Percentiles rank a stretch among this genome's conserved stretches.
Evolutionary conservation across 2,329 filamentous ascomycete species (phyloP).

Genomic region (Fulvia fulva): DNA sequence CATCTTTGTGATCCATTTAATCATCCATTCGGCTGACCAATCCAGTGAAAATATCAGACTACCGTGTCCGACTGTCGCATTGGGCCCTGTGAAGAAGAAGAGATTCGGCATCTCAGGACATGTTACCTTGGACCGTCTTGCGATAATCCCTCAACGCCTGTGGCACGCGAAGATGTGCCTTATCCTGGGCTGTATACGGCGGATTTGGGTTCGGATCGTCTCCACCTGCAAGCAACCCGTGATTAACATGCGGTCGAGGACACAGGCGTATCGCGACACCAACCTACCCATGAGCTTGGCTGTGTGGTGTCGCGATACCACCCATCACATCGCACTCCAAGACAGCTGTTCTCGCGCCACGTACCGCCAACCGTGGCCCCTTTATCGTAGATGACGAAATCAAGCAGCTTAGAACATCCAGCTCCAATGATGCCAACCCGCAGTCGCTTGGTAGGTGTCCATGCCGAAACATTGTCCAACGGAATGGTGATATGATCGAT

Average conservation of each 20-base stretch:
- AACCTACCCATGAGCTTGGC: slow-evolving; percentile 17
- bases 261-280: background rate
- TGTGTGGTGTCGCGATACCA: slow-evolving; percentile 23
- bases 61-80: slow-evolving; percentile 23
- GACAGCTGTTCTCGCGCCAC: slow-evolving; percentile 37
- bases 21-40: slow-evolving; percentile 42
- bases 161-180: slow-evolving; percentile 35
- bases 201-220: slow-evolving; percentile 23
- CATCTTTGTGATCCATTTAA: slow-evolving; percentile 37
- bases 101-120: slow-evolving; percentile 31
- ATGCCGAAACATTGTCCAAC: slow-evolving; percentile 17
- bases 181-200: slow-evolving; percentile 28
- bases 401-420: slow-evolving; percentile 32
- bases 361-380: slow-evolving; percentile 37
- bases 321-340: slow-evolving; percentile 31
- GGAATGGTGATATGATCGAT: slow-evolving; percentile 13
- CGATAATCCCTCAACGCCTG: slow-evolving; percentile 42
- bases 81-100: slow-evolving; percentile 27
- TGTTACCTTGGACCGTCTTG: slow-evolving; percentile 42
- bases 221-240: background rate
- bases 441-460: slow-evolving; percentile 16
- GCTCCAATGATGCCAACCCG: slow-evolving; percentile 31
- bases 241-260: background rate
- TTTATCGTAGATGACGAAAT: slow-evolving; percentile 41
- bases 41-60: slow-evolving; percentile 21